phyloP scores from a whole-genome alignment of 2,329 filamentous ascomycete genomes.

The Pseudopyricularia cyperi region DNA sequence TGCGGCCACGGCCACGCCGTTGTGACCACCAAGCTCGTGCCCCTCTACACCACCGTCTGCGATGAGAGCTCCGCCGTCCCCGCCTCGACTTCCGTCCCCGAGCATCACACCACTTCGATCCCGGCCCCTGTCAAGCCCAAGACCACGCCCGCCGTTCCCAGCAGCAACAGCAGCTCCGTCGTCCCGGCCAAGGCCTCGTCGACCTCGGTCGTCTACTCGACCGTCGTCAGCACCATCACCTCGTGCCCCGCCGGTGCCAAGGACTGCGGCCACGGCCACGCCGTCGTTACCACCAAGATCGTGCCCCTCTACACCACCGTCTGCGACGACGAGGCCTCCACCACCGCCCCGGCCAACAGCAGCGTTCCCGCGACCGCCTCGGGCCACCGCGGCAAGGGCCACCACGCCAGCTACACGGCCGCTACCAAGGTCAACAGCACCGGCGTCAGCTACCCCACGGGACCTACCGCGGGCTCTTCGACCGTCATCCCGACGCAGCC shows the following conservation, averaged over 20 bases:
- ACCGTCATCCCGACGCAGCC: neutral
- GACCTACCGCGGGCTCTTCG: neutral
- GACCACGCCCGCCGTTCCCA: neutral
- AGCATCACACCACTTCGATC: neutral
- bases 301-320: neutral
- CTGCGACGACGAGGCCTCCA: neutral
- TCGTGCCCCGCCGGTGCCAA: too few relatives aligned
- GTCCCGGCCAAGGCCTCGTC: neutral
- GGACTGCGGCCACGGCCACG: too few relatives aligned
- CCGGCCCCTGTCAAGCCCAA: neutral
- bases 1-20: constrained; percentile 8
- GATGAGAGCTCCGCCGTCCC: constrained; percentile 1
- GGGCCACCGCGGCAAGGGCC: too few relatives aligned
- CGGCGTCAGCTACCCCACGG: neutral
- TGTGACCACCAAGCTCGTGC: constrained; percentile 16
- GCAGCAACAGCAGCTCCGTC: neutral
- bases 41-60: constrained; percentile 18
- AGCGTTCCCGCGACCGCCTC: neutral
- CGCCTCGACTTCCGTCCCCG: neutral
- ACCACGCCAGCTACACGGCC: neutral
- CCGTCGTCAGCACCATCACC: neutral
- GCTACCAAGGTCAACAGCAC: neutral
- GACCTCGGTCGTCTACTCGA: too few relatives aligned
- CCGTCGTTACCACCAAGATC: neutral
- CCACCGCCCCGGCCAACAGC: neutral